phyloP scores from a whole-genome alignment of 345 rosid species.

The Cochlearia excelsa region DNA sequence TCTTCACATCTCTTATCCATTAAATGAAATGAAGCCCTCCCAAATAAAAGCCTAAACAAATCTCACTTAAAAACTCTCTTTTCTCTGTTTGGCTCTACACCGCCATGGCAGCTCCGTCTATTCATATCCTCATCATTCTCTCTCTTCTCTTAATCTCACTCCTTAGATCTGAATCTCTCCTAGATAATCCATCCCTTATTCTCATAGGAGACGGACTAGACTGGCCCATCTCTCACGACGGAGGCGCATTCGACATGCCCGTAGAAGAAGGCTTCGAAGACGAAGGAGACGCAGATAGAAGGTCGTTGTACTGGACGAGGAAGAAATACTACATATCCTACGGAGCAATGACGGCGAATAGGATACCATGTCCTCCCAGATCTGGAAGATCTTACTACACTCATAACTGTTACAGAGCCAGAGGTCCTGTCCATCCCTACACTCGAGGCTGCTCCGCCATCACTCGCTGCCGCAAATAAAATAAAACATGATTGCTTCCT shows the following conservation, averaged over 20 bases:
- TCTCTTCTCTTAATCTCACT: conserved; percentile 24
- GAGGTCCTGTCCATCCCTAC: conserved; percentile 75
- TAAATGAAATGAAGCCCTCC: too few species aligned
- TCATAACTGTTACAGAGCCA: conserved; percentile 62
- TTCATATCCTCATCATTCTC: conserved; percentile 23
- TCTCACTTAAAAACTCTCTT: neutral
- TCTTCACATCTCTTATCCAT: neutral
- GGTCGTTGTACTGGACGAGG: conserved; percentile 72
- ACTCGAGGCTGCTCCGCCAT: conserved; percentile 68
- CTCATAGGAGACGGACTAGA: conserved; percentile 43
- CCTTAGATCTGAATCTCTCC: conserved; percentile 27
- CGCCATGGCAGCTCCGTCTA: conserved; percentile 19
- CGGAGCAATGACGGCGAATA: conserved; percentile 77
- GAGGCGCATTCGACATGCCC: conserved; percentile 20
- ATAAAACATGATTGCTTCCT: too few species aligned
- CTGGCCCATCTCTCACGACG: conserved; percentile 48
- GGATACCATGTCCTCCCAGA: conserved; percentile 88
- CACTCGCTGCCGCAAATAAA: conserved; percentile 73
- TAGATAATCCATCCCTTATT: conserved; percentile 39
- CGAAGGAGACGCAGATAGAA: conserved; percentile 39
- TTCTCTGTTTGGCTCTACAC: conserved; percentile 1
- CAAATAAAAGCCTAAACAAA: too few species aligned
- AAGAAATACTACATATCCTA: conserved; percentile 76
- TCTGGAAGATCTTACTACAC: conserved; percentile 95
- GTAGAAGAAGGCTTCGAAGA: conserved; percentile 22